phyloP scores from a whole-genome alignment of 2,329 filamentous ascomycete species.

The Neofusicoccum umdonicola region DNA sequence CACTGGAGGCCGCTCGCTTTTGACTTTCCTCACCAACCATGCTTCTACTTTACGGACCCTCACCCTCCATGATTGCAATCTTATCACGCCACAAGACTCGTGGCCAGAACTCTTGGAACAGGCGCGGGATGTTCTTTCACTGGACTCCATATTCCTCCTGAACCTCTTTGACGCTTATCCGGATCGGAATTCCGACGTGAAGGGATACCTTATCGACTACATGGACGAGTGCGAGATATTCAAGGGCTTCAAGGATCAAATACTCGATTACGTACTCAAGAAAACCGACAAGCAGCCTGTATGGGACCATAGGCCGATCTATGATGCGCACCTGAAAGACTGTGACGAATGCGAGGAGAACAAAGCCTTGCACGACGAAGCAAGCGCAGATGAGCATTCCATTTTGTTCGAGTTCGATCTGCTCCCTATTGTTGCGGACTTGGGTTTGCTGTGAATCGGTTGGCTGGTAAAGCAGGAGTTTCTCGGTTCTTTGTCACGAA shows the following conservation, averaged over 20 bases:
- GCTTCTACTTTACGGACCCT: background rate
- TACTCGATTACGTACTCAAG: background rate
- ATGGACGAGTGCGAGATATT: constrained; percentile 1
- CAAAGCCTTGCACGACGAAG: background rate
- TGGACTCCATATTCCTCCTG: background rate
- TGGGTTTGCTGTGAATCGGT: background rate
- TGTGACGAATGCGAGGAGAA: background rate
- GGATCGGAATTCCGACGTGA: background rate
- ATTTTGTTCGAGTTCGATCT: background rate
- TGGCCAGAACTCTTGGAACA: background rate
- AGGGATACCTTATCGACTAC: background rate
- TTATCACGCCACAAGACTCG: background rate
- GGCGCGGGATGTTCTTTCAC: background rate
- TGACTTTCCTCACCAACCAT: background rate
- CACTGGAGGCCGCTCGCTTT: background rate
- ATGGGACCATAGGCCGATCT: constrained; percentile 2
- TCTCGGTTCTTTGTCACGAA: background rate
- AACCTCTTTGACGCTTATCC: constrained; percentile 4
- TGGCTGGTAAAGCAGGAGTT: background rate
- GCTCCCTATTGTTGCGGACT: background rate
- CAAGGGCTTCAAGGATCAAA: background rate
- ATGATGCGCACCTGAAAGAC: background rate
- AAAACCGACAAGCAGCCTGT: background rate
- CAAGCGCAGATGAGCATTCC: background rate
- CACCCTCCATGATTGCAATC: background rate